Evolutionary conservation across 2,329 filamentous ascomycete species (phyloP).

Genomic region (Colletotrichum sp.): DNA sequence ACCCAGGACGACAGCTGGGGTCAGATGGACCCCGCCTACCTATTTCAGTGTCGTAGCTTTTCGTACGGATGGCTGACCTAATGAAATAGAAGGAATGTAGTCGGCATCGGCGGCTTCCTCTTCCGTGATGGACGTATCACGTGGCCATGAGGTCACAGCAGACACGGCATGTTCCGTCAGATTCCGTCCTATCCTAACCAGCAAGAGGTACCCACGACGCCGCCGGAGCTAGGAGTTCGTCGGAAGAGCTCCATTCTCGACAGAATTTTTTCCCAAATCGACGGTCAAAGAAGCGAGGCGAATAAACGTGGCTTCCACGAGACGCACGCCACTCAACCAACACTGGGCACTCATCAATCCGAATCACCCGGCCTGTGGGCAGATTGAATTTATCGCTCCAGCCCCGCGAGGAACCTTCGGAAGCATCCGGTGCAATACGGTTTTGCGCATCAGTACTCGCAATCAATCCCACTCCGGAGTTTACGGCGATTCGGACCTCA

Average conservation of each 20-base stretch:
- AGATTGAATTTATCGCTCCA: background rate
- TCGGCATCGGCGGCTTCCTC: background rate
- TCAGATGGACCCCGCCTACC: background rate
- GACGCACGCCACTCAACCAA: constrained; percentile 8
- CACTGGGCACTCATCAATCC: background rate
- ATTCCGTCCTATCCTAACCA: background rate
- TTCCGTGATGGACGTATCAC: background rate
- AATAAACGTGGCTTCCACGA: background rate
- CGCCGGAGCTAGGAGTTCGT: background rate
- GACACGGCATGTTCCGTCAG: constrained; percentile 7
- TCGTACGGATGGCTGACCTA: background rate
- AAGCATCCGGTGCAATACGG: background rate
- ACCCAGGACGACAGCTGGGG: background rate
- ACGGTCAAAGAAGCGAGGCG: background rate
- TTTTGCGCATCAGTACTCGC: background rate
- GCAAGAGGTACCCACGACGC: background rate
- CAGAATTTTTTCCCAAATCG: constrained; percentile 12
- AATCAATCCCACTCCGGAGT: constrained; percentile 3
- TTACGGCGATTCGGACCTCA: constrained; percentile 12
- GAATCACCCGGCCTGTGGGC: background rate
- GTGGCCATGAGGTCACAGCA: background rate
- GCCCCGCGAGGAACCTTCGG: background rate
- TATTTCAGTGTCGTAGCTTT: too few relatives aligned
- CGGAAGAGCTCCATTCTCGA: constrained; percentile 16
- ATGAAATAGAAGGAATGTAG: background rate